phyloP scores from a whole-genome alignment of 768 basidiomycete genomes.

The Daedaleopsis nitida region DNA sequence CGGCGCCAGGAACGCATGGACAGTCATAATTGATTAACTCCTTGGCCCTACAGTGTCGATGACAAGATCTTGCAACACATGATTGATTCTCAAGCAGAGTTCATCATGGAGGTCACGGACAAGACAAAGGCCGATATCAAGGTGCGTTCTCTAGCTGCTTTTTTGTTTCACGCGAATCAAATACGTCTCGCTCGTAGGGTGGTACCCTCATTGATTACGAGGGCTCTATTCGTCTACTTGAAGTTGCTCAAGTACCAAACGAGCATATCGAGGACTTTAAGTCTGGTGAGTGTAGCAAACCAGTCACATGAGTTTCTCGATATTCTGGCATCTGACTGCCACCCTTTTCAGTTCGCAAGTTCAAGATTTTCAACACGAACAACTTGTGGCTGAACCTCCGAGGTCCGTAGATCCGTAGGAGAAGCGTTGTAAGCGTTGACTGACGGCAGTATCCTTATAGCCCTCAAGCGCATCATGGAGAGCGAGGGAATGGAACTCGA shows the following conservation, averaged over 20 bases:
- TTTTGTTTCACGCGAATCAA: not conserved
- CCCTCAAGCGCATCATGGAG: conserved; percentile 90
- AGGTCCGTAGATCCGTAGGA: conserved; percentile 44
- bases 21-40: not conserved
- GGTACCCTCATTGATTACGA: conserved; percentile 92
- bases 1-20: too few relatives aligned
- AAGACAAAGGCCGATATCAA: conserved; percentile 90
- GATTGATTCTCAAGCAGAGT: conserved; percentile 79
- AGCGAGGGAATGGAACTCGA: conserved; percentile 86
- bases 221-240: conserved; percentile 83
- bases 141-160: conserved; percentile 25
- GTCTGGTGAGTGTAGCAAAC: conserved; percentile 27
- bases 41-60: conserved; percentile 13
- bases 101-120: conserved; percentile 95
- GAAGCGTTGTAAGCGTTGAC: not conserved
- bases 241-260: conserved; percentile 92
- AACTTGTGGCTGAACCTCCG: conserved; percentile 80
- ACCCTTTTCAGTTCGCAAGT: conserved; percentile 60
- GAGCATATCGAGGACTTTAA: conserved; percentile 97
- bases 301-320: not conserved
- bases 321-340: not conserved
- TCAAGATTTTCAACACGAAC: conserved; percentile 93
- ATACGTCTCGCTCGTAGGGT: conserved; percentile 43
- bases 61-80: conserved; percentile 81
- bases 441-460: conserved; percentile 37